Base-by-base conservation (phyloP, 441 rosid species). In the Lepidium campestre region DNA sequence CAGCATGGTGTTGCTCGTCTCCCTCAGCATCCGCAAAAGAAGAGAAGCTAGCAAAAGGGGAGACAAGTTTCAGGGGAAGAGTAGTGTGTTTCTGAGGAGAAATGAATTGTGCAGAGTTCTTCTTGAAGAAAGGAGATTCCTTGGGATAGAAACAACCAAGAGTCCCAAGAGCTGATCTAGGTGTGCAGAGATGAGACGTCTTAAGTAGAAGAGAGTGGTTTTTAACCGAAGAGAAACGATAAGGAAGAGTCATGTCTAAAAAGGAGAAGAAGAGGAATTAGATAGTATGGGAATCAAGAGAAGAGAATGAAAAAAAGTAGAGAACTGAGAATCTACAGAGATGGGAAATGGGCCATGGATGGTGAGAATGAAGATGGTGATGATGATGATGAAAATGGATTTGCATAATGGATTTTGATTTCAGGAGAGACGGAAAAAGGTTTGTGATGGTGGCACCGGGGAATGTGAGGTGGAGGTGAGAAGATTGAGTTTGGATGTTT, bases 1-100 rank as follows among this genome's bases (percentile, higher is more conserved):
- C 73, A 10, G 11, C 31, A 47, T 67, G 69, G 53, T 73, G 75
- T 41, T 75, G 78, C 57, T 78, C 79, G 18, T 79, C 93, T 4
- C 85, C 91, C 10, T 82, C 96, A 7, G 84, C 76, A 22, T 80
- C 85, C 0, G 90, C 90, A 59, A 82, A 89, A 57, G 98, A 89
- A 1, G 97, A 83, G 57, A 89, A 57, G 71, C 80, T 82, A 18
- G 94, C 96, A 69, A 82, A 86, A 78, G 88, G 83, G 71, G 69
- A 61, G 0, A 53, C 25, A 39, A 75, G 77, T 78, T 80, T 77
- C 0, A 74, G 41, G 5, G 82, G 80, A 53, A 70, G 75, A 62
- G 68, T 75, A 72, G 73, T 75, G 52, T 73, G 79, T 45, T 72
- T 54, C 10, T 71, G 71, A 1, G 66, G 65, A 29, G 62, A 72